Evolutionary conservation across 805 yeast species (phyloP), one percentile per base, ranked within the genome.

Genomic region (Kuraishia capsulata): DNA sequence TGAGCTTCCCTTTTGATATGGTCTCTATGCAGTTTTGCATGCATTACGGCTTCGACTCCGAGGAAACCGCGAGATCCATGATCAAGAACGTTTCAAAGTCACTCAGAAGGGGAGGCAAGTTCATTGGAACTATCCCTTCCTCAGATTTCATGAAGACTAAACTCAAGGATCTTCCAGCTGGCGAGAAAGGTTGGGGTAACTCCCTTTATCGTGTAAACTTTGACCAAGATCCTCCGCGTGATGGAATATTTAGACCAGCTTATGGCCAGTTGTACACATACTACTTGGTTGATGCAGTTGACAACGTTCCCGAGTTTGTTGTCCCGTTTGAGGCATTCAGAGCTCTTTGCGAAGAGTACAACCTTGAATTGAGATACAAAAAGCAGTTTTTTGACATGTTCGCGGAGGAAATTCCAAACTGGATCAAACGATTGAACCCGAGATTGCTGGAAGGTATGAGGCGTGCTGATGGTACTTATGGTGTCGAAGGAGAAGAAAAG

Each of bases 271-370:
- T 75, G 50, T 92, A 92, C 57, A 76, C 74, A 39, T 92, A 84
- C 55, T 85, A 67, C 61, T 63, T 92, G 42, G 78, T 78, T 46
- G 98, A 92, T 62, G 98, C 99, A 0, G 90, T 92, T 36, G 96
- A 87, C 44, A 81, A 92, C 50, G 96, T 92, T 19, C 97, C 97
- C 0, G 99, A 92, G 53, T 92, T 83, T 52, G 94, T 92, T 4
- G 96, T 92, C 5, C 97, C 97, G 1, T 88, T 92, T 59, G 97
- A 90, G 51, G 74, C 80, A 1, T 74, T 92, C 41, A 70, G 95
- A 57, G 75, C 81, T 40, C 61, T 90, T 39, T 94, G 96, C 33
- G 86, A 81, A 52, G 94, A 87, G 42, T 84, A 78, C 56, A 86
- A 86, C 11, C 59, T 90, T 44, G 81, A 77, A 40, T 61, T 92